phyloP scores from a whole-genome alignment of 2,329 filamentous ascomycete genomes.

The Colletotrichum sansevieriae region DNA sequence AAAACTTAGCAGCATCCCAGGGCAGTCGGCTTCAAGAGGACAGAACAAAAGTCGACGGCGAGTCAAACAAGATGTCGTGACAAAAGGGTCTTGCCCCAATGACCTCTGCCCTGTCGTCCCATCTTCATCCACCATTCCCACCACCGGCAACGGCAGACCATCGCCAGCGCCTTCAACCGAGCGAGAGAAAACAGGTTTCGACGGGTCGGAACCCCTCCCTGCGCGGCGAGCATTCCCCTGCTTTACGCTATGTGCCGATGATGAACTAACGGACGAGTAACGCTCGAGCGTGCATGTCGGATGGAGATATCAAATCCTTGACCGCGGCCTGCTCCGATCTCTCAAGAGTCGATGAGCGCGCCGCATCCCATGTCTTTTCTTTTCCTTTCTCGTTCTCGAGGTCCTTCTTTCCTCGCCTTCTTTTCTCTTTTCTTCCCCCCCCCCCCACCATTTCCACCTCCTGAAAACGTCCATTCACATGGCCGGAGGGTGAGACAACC shows the following conservation, averaged over 20 bases:
- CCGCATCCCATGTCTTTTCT: background rate
- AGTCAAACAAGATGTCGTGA: conserved; percentile 22
- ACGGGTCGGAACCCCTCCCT: conserved; percentile 18
- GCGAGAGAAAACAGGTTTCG: conserved; percentile 31
- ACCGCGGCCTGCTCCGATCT: conserved; percentile 9
- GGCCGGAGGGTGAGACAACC: conserved; percentile 26
- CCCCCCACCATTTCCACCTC: background rate
- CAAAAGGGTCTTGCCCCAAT: conserved; percentile 1
- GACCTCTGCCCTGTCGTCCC: conserved; percentile 28
- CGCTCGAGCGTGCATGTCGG: conserved; percentile 24
- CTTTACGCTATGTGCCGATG: background rate
- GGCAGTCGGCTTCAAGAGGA: background rate
- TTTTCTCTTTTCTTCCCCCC: background rate
- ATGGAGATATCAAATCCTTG: conserved; percentile 15
- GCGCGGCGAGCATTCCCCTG: conserved; percentile 35
- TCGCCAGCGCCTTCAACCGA: background rate
- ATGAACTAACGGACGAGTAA: conserved; percentile 18
- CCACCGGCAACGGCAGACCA: conserved; percentile 3
- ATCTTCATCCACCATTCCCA: conserved; percentile 1
- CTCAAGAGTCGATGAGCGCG: conserved; percentile 13
- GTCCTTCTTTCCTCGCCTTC: background rate
- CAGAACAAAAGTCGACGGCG: background rate
- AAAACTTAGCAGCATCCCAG: background rate
- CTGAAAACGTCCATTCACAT: conserved; percentile 7
- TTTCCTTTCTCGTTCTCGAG: background rate